These are phyloP conservation scores for Phytophthora uliginosa DNA, from an alignment of 352 stramenopile genomes.

Conservation along the genomic window DNA sequence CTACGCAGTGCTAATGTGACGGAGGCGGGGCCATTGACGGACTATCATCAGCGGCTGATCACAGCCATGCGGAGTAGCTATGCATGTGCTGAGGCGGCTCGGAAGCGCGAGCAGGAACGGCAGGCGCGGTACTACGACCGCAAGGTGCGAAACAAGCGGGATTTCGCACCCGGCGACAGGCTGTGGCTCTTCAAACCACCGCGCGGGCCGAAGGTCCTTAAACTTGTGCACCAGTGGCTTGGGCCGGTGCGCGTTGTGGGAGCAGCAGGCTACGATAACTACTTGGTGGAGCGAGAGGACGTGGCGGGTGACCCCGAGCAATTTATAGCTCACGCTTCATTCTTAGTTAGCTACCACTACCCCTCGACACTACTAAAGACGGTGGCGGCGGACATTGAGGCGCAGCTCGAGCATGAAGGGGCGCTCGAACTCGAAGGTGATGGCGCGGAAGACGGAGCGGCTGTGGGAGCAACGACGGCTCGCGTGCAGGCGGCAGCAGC, in stretches of 20 bases:
- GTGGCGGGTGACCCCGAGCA: background rate
- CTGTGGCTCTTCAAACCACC: constrained; percentile 8
- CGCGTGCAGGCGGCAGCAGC: background rate
- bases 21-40: background rate
- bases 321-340: constrained; percentile 8
- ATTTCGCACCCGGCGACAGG: background rate
- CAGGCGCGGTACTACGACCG: background rate
- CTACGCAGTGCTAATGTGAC: background rate
- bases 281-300: background rate
- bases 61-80: background rate
- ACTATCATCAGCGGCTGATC: background rate
- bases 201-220: background rate
- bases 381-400: background rate
- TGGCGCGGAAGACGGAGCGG: background rate
- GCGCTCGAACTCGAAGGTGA: background rate
- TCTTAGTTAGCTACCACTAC: constrained; percentile 12
- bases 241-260: background rate
- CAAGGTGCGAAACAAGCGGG: background rate
- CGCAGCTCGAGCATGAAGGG: constrained; percentile 2
- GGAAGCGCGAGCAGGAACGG: background rate
- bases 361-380: background rate
- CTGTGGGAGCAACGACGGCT: background rate
- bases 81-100: background rate
- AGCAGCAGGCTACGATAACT: constrained; percentile 2
- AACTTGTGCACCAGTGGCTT: constrained; percentile 11